Evolutionary conservation across 805 yeast genomes (phyloP).

Genomic region (Starmerella lactis-condensi): DNA sequence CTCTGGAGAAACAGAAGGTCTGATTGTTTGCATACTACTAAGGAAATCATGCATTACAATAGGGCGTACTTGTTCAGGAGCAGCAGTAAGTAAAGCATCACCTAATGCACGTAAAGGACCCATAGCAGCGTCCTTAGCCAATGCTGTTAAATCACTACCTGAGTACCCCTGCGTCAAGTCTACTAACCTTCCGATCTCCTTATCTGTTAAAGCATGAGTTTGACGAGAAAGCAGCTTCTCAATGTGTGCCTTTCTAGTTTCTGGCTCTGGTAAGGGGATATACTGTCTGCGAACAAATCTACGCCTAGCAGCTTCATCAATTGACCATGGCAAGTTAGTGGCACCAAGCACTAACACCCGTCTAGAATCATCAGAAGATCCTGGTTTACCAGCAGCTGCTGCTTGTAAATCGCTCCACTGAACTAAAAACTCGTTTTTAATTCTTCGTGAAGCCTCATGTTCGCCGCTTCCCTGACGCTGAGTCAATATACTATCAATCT

Average conservation of each 20-base stretch:
- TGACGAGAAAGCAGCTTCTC: slow-evolving; percentile 49
- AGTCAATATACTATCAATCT: slow-evolving; percentile 77
- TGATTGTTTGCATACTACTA: slow-evolving; percentile 54
- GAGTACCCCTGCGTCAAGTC: slow-evolving; percentile 63
- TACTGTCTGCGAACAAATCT: slow-evolving; percentile 81
- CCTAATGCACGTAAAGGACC: slow-evolving; percentile 86
- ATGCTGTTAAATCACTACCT: slow-evolving; percentile 83
- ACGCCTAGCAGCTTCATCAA: slow-evolving; percentile 87
- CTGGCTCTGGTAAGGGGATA: slow-evolving; percentile 81
- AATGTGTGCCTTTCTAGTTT: slow-evolving; percentile 59
- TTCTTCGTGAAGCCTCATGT: slow-evolving; percentile 73
- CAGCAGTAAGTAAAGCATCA: slow-evolving; percentile 49
- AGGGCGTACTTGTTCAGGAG: slow-evolving; percentile 63
- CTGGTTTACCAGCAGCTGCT: slow-evolving; percentile 62
- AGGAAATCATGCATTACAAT: slow-evolving; percentile 55
- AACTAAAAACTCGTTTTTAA: slow-evolving; percentile 79
- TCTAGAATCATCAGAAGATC: slow-evolving; percentile 29
- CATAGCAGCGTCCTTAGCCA: slow-evolving; percentile 96
- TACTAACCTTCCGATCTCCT: slow-evolving; percentile 43
- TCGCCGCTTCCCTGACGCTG: slow-evolving; percentile 60
- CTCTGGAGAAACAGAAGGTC: slow-evolving; percentile 75
- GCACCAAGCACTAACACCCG: slow-evolving; percentile 86
- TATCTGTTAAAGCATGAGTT: slow-evolving; percentile 45
- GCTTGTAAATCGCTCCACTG: slow-evolving; percentile 88
- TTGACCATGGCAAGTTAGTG: slow-evolving; percentile 91